Evolutionary conservation across 176 grass and related monocot species (phyloP), one percentile per base, ranked within the genome.

Genomic region (Oryza punctata): DNA sequence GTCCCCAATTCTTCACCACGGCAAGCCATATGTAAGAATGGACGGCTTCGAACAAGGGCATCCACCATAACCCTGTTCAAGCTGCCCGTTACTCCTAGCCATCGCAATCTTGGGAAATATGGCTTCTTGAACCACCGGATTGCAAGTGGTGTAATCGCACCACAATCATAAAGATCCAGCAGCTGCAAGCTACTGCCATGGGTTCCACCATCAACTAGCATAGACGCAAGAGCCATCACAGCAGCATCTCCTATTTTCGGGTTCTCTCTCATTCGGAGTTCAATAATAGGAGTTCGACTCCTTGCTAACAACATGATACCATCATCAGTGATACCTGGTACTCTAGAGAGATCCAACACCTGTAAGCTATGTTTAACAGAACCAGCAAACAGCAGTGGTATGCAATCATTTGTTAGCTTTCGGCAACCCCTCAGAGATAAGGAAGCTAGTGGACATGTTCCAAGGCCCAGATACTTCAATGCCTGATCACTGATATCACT

Each of bases 71-170:
- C 89, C 73, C 89, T 90, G 78, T 99, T 96, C 93, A 99, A 78
- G 67, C 91, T 87, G 38, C 96, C 96, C 21, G 77, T 94, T 49
- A 99, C 67, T 30, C 96, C 96, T 8, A 99, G 83, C 88, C 91
- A 99, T 29, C 93, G 78, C 66, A 99, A 70, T 64, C 93, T 93
- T 5, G 93, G 89, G 78, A 99, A 96, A 63, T 96, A 96, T 2
- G 96, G 96, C 54, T 92, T 99, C 85, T 99, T 99, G 81, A 99
- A 96, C 93, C 96, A 96, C 80, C 89, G 82, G 59, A 88, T 87
- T 44, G 96, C 89, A 47, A 99, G 88, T 4, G 87, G 80, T 54
- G 96, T 99, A 76, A 99, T 99, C 67, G 78, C 78, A 28, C 91
- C 83, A 30, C 93, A 99, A 43, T 96, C 93, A 0, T 78, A 96